Base-by-base conservation (phyloP, 1,284 basidiomycete species). In the Puccinia triticina region DNA sequence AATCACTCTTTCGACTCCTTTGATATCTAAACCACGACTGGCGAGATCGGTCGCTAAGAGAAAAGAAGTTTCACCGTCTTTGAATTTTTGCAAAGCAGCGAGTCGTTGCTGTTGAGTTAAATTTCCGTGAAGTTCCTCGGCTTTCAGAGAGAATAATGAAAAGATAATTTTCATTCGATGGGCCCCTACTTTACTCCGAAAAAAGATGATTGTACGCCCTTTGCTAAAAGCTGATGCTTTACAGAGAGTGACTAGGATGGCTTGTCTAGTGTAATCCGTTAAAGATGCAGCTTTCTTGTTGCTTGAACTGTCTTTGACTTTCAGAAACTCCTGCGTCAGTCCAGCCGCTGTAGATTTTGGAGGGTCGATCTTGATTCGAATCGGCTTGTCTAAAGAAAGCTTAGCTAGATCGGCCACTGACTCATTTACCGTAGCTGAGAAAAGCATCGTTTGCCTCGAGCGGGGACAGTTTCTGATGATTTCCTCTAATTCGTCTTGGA, bases 341-440 rank as follows among this genome's bases (percentile, higher is more conserved):
- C 93, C 93, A 67, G 91, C 91, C 18, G 96, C 95, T 0, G 94
- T 96, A 55, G 90, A 92, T 81, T 93, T 91, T 87, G 95, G 95
- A 10, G 94, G 94, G 86, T 99, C 96, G 48, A 99, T 95, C 87
- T 98, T 98, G 40, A 99, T 90, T 59, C 95, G 91, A 34, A 96
- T 94, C 2, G 96, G 96, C 86, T 92, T 94, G 86, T 94, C 92
- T 72, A 99, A 89, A 23, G 93, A 94, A 90, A 98, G 93, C 85
- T 92, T 91, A 82, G 98, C 93, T 64, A 99, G 91, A 86, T 95
- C 93, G 85, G 98, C 95, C 11, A 99, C 93, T 0, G 93, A 93
- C 88, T 98, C 96, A 1, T 95, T 97, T 93, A 98, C 98, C 0
- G 96, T 99, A 0, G 96, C 96, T 0, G 95, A 97, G 88, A 99